Evolutionary conservation across 768 basidiomycete species (phyloP).

Genomic region (Lactifluus subvellereus): DNA sequence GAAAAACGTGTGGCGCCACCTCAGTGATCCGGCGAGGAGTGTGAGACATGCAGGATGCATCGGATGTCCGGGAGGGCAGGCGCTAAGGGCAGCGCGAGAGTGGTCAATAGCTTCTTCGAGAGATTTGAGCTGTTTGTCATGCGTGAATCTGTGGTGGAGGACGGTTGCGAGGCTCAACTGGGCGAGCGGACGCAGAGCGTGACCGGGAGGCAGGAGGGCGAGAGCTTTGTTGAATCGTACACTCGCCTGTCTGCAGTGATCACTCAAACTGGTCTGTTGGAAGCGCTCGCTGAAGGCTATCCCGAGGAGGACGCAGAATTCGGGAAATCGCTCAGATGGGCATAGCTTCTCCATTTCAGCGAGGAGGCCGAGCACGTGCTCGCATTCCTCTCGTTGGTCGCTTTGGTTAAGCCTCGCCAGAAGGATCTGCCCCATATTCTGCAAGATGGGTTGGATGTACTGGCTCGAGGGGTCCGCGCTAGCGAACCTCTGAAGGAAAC

Average conservation of each 20-base stretch:
- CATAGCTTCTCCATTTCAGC: not conserved
- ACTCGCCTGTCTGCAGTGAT: not conserved
- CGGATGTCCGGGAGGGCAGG: not conserved
- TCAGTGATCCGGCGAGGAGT: constrained; percentile 1
- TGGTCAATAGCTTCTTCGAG: constrained; percentile 10
- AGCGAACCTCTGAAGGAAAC: not conserved
- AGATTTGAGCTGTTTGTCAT: not conserved
- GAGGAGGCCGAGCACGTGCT: not conserved
- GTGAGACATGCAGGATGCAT: constrained; percentile 4
- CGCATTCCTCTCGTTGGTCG: not conserved
- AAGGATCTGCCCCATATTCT: not conserved
- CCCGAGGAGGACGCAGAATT: not conserved
- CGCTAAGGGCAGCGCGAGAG: not conserved
- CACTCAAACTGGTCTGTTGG: constrained; percentile 7
- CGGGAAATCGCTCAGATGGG: not conserved
- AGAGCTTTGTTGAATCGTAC: not conserved
- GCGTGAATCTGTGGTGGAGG: constrained; percentile 1
- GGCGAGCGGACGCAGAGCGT: not conserved
- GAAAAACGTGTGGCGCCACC: constrained; percentile 4
- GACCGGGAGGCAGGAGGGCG: not conserved
- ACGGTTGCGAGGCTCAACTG: not conserved
- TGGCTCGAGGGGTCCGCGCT: not conserved
- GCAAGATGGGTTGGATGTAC: not conserved
- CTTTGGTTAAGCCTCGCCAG: not conserved
- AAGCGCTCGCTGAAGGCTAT: not conserved